Evolutionary conservation across 2,329 filamentous ascomycete genomes (phyloP).

Genomic region (Fusarium pilosicola): DNA sequence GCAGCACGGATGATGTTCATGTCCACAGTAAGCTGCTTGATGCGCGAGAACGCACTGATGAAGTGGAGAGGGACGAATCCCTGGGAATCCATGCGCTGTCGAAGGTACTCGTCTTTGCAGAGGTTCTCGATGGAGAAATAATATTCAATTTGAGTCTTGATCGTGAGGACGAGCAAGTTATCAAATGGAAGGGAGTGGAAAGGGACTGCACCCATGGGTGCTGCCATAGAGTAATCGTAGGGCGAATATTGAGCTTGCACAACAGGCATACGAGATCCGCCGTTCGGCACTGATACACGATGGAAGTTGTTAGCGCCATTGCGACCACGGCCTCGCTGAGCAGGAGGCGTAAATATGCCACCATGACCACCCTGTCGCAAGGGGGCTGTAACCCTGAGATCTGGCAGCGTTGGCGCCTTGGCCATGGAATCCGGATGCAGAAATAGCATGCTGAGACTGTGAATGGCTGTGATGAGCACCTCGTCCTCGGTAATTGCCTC

Average conservation of each 20-base stretch:
- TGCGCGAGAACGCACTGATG: slow-evolving; percentile 87
- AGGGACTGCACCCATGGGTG: slow-evolving; percentile 51
- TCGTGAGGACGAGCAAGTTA: slow-evolving; percentile 57
- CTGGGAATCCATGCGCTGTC: slow-evolving; percentile 93
- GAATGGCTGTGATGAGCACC: slow-evolving; percentile 55
- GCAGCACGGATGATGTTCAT: slow-evolving; percentile 78
- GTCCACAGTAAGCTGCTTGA: slow-evolving; percentile 61
- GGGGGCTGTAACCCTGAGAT: slow-evolving; percentile 57
- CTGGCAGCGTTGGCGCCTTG: slow-evolving; percentile 50
- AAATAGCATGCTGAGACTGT: slow-evolving; percentile 48
- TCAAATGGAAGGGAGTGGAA: slow-evolving; percentile 61
- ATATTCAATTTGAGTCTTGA: slow-evolving; percentile 76
- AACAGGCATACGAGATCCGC: slow-evolving; percentile 49
- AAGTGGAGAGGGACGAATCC: slow-evolving; percentile 86
- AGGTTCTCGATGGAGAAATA: slow-evolving; percentile 98
- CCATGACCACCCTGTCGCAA: slow-evolving; percentile 53
- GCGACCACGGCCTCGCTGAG: slow-evolving; percentile 51
- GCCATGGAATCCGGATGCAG: slow-evolving; percentile 44
- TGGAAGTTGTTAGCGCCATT: slow-evolving; percentile 50
- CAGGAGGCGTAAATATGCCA: slow-evolving; percentile 47
- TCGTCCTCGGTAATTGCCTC: slow-evolving; percentile 58
- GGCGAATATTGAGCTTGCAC: slow-evolving; percentile 50
- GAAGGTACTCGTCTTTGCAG: slow-evolving; percentile 89
- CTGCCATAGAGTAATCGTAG: slow-evolving; percentile 54
- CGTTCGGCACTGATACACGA: slow-evolving; percentile 54